Conservation (phyloP, 2,329 filamentous ascomycete genomes). For the Talaromyces sp. region DNA sequence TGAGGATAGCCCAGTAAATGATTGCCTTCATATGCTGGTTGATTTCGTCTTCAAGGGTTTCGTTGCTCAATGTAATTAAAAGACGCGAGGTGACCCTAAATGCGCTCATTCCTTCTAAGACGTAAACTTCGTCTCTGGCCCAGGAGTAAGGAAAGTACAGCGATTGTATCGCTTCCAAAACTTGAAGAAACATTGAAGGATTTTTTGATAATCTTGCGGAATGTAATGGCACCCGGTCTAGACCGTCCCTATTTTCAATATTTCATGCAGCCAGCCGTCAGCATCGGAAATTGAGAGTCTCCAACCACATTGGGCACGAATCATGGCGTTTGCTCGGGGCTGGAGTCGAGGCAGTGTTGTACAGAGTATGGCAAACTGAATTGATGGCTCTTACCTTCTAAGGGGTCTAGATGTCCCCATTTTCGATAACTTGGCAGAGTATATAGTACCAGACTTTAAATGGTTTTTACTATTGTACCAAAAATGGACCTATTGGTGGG, state of each 20-base stretch:
- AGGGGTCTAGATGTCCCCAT: background rate
- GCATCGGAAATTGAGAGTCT: background rate
- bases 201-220: background rate
- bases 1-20: slow-evolving; percentile 1
- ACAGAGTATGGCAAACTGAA: background rate
- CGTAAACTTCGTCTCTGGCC: background rate
- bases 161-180: background rate
- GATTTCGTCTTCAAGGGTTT: background rate
- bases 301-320: background rate
- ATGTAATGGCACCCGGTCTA: background rate
- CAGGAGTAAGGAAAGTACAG: slow-evolving; percentile 1
- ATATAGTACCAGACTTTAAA: background rate
- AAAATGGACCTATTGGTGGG: too few species aligned
- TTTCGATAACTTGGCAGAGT: background rate
- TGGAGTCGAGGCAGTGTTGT: background rate
- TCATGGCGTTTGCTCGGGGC: background rate
- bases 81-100: background rate
- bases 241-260: background rate
- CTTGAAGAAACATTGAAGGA: background rate
- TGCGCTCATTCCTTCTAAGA: background rate
- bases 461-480: background rate
- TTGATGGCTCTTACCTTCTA: background rate
- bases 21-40: background rate
- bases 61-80: background rate
- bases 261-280: background rate